phyloP scores from a whole-genome alignment of 2,329 filamentous ascomycete species.

The Teratosphaeriaceae sp. region DNA sequence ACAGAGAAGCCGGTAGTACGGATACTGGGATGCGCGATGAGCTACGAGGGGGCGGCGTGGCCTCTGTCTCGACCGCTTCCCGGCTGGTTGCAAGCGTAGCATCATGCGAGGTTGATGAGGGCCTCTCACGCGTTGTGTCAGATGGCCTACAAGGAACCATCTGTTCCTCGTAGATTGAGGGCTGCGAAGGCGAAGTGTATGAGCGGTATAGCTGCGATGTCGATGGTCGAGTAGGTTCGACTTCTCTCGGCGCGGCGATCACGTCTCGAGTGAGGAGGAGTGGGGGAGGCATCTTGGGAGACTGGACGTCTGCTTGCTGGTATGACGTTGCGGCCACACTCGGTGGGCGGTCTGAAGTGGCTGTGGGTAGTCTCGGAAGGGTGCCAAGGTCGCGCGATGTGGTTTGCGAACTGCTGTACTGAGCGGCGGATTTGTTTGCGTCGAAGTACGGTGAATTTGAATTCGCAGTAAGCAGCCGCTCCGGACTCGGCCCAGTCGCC shows the following conservation, averaged over 20 bases:
- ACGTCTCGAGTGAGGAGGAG: slow-evolving; percentile 4
- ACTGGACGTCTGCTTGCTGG: not conserved
- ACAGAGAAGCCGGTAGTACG: not conserved
- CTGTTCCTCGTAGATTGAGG: slow-evolving; percentile 6
- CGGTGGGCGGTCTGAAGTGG: not conserved
- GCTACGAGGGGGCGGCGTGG: not conserved
- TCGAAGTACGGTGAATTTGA: slow-evolving; percentile 7
- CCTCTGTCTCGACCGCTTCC: slow-evolving; percentile 7
- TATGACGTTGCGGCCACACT: not conserved
- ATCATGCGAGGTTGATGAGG: slow-evolving; percentile 9
- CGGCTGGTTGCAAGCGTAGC: slow-evolving; percentile 9
- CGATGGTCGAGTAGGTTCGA: slow-evolving; percentile 4
- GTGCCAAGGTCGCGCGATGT: not conserved
- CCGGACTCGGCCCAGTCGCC: not conserved
- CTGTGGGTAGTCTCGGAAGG: not conserved
- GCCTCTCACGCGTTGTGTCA: slow-evolving; percentile 3
- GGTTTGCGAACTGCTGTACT: not conserved
- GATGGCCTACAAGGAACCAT: slow-evolving; percentile 9
- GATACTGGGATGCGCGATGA: not conserved
- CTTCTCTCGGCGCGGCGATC: slow-evolving; percentile 3
- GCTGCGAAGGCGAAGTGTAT: slow-evolving; percentile 12
- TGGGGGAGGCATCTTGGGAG: slow-evolving; percentile 3
- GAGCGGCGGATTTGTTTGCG: not conserved
- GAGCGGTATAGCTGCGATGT: slow-evolving; percentile 6
- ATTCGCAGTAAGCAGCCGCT: slow-evolving; percentile 5